phyloP scores from a whole-genome alignment of 2,329 filamentous ascomycete genomes.

The Didymella glomerata region DNA sequence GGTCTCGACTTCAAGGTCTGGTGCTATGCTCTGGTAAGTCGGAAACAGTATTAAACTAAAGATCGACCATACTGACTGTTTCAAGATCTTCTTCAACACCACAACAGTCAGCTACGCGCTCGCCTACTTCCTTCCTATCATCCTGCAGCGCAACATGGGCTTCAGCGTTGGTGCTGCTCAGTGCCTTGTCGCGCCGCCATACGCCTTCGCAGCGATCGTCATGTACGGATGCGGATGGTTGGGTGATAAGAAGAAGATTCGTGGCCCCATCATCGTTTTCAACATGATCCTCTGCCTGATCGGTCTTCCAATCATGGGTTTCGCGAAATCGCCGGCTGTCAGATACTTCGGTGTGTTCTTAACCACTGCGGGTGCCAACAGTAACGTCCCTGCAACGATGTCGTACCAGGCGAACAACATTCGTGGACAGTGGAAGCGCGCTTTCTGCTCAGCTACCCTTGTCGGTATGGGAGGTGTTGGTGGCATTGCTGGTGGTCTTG shows the following conservation, averaged over 20 bases:
- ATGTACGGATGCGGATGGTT: constrained; percentile 66
- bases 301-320: constrained; percentile 77
- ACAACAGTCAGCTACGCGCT: constrained; percentile 79
- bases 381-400: constrained; percentile 77
- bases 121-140: constrained; percentile 80
- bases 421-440: constrained; percentile 87
- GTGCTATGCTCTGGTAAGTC: constrained; percentile 57
- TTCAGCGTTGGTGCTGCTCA: constrained; percentile 71
- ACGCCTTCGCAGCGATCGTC: constrained; percentile 48
- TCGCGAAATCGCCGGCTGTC: constrained; percentile 62
- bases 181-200: constrained; percentile 69
- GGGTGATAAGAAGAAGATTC: constrained; percentile 72
- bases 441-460: constrained; percentile 77
- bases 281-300: constrained; percentile 73
- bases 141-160: constrained; percentile 69
- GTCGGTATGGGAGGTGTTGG: constrained; percentile 81
- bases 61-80: constrained; percentile 23
- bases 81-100: constrained; percentile 64
- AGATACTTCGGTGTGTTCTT: constrained; percentile 81
- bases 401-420: constrained; percentile 89
- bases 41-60: no score
- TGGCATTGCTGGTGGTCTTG: constrained; percentile 76
- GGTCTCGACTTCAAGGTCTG: constrained; percentile 63
- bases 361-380: constrained; percentile 77
- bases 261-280: constrained; percentile 71